Percentiles rank a stretch among this genome's conserved stretches.
Conservation (phyloP, 306 rosid species). For the Acacia melanoxylon region DNA sequence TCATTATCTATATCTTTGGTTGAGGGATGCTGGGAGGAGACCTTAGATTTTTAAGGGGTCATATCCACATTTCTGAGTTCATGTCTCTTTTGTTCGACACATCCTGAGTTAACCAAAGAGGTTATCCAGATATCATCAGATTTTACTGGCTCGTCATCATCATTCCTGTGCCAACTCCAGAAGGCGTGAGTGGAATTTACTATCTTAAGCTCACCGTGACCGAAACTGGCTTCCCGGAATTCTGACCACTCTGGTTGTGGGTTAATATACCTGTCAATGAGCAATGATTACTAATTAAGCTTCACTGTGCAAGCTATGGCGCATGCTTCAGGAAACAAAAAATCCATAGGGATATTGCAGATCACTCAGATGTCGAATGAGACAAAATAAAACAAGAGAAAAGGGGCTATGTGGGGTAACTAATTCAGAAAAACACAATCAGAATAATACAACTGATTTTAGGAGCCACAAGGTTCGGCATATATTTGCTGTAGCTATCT, state of each 20-base stretch:
- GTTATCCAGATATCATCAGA: constrained; percentile 88
- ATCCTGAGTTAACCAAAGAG: constrained; percentile 64
- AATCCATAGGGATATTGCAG: background rate
- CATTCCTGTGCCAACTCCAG: constrained; percentile 98
- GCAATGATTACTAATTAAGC: constrained; percentile 12
- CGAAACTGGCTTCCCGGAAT: constrained; percentile 90
- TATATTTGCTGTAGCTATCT: background rate
- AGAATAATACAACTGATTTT: background rate
- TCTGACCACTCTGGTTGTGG: constrained; percentile 88
- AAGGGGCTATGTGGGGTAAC: background rate
- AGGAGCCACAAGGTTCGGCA: background rate
- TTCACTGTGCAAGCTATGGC: background rate
- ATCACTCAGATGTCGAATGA: background rate
- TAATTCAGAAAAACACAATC: background rate
- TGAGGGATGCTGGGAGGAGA: constrained; percentile 2
- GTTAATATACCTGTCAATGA: constrained; percentile 54
- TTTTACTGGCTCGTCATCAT: constrained; percentile 80
- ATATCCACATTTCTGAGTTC: constrained; percentile 50
- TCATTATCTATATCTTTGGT: constrained; percentile 8
- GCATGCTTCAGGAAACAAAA: background rate
- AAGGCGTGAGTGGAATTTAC: constrained; percentile 76
- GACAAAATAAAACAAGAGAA: background rate
- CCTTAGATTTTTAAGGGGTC: constrained; percentile 37
- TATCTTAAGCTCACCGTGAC: constrained; percentile 82
- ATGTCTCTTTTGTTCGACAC: constrained; percentile 52